phyloP scores from a whole-genome alignment of 129 eudicot genomes.

The Kitagawia praeruptora region DNA sequence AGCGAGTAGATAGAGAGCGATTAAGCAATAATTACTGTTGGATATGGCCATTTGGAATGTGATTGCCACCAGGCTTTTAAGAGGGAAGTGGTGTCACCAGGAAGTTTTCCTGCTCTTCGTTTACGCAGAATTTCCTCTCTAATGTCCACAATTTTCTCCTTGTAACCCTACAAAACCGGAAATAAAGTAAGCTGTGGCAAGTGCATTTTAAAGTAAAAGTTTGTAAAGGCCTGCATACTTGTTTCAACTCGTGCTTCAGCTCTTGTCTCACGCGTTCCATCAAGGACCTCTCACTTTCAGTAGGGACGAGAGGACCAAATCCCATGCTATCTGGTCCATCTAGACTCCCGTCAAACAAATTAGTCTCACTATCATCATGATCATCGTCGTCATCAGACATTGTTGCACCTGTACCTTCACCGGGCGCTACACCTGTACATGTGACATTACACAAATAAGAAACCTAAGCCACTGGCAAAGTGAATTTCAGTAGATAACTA shows the following conservation, averaged over 20 bases:
- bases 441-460: background rate
- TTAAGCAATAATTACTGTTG: constrained; percentile 44
- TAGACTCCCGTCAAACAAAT: constrained; percentile 71
- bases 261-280: constrained; percentile 94
- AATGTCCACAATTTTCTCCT: constrained; percentile 78
- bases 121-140: constrained; percentile 84
- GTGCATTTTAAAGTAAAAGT: background rate
- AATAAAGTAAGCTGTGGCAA: background rate
- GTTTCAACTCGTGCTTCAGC: constrained; percentile 76
- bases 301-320: constrained; percentile 76
- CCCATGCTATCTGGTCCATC: constrained; percentile 78
- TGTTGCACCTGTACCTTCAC: constrained; percentile 91
- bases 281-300: constrained; percentile 76
- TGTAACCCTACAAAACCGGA: constrained; percentile 47
- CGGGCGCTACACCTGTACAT: constrained; percentile 66
- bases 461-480: background rate
- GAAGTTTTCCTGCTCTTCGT: constrained; percentile 86
- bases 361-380: constrained; percentile 62
- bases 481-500: background rate
- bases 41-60: constrained; percentile 89
- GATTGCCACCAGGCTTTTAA: constrained; percentile 94
- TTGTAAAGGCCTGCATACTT: constrained; percentile 24
- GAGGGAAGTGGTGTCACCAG: constrained; percentile 88
- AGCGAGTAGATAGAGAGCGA: background rate
- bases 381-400: constrained; percentile 95